Conservation (phyloP, 345 rosid species). For the Erucastrum elatum region DNA sequence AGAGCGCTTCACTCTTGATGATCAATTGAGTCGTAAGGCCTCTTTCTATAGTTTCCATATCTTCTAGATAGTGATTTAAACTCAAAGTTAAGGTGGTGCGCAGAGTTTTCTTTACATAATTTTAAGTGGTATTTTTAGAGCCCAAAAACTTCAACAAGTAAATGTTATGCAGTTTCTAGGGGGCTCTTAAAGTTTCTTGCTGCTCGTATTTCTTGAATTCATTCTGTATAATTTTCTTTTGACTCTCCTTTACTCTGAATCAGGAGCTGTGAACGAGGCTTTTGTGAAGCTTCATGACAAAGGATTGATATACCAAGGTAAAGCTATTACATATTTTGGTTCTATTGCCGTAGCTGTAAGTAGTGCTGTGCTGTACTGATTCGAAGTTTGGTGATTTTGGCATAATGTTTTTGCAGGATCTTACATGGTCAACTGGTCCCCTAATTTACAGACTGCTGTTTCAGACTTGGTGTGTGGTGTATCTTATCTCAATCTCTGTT, state of each 20-base stretch:
- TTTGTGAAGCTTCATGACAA: slow-evolving; percentile 89
- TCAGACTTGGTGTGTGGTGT: slow-evolving; percentile 84
- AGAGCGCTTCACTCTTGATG: slow-evolving; percentile 94
- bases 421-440: slow-evolving; percentile 99
- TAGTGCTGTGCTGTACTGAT: slow-evolving; percentile 13
- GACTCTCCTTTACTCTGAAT: slow-evolving; percentile 10
- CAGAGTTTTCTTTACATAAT: neutral
- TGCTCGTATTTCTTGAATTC: slow-evolving; percentile 1
- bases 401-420: slow-evolving; percentile 57
- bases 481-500: slow-evolving; percentile 29
- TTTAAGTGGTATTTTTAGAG: slow-evolving; percentile 3
- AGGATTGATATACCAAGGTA: slow-evolving; percentile 96
- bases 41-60: slow-evolving; percentile 46
- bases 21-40: slow-evolving; percentile 95
- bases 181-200: neutral
- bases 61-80: slow-evolving; percentile 11
- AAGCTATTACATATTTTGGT: neutral
- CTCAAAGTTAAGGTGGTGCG: slow-evolving; percentile 1
- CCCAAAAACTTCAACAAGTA: neutral
- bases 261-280: slow-evolving; percentile 93
- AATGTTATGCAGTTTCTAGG: slow-evolving; percentile 1
- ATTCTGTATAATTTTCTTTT: slow-evolving; percentile 16
- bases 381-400: slow-evolving; percentile 12
- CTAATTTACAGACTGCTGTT: slow-evolving; percentile 96
- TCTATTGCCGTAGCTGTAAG: neutral